A percentile compares a stretch with the other conserved stretches of the same genome.
Evolutionary conservation across 441 rosid genomes (phyloP).

Genomic region (Brassica balearica): DNA sequence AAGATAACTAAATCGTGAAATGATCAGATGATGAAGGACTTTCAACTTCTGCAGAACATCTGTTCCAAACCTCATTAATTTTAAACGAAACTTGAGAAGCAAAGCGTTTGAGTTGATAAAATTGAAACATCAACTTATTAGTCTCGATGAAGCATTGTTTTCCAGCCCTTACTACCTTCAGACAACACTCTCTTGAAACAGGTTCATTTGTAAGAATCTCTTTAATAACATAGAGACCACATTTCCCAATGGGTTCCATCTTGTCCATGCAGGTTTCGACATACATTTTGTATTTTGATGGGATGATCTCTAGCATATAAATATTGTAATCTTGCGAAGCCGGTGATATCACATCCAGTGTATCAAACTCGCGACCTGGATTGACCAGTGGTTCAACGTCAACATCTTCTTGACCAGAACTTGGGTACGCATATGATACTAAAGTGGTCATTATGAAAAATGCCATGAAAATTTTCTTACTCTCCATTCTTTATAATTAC

Average conservation of each 20-base stretch:
- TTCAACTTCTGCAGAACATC: background rate
- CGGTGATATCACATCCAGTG: too few relatives aligned
- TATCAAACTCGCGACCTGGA: too few relatives aligned
- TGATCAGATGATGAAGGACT: background rate
- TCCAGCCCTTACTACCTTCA: background rate
- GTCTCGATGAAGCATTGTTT: background rate
- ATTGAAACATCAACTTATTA: background rate
- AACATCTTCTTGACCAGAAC: background rate
- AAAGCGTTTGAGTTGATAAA: background rate
- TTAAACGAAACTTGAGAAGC: background rate
- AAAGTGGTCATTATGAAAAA: background rate
- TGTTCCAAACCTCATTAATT: background rate
- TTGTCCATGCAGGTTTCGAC: background rate
- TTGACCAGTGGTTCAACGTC: background rate
- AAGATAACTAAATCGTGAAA: background rate
- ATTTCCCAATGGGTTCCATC: background rate
- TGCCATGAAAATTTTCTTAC: background rate
- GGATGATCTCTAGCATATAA: background rate
- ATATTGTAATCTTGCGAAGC: background rate
- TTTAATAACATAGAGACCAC: background rate
- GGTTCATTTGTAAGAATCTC: background rate
- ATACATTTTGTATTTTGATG: background rate
- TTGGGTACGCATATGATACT: background rate
- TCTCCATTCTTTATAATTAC: too few relatives aligned
- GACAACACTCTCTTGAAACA: background rate